Conservation (phyloP, 768 basidiomycete genomes). For the Tulasnella sp. region DNA sequence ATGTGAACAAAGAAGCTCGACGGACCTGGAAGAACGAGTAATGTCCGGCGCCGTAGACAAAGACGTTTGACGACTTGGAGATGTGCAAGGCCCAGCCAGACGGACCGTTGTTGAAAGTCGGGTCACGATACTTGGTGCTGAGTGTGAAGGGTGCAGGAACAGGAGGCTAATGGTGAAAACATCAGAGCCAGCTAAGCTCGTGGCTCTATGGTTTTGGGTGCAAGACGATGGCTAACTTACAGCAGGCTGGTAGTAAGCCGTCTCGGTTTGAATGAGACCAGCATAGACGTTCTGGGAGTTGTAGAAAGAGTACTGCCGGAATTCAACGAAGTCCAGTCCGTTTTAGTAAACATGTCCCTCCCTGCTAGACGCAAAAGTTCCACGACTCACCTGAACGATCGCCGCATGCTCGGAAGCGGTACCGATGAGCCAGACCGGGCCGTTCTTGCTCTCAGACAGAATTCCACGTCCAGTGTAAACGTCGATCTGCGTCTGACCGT, state of each 20-base stretch:
- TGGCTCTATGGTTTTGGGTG: too few relatives aligned
- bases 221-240: too few relatives aligned
- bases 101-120: constrained; percentile 1
- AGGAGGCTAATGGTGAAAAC: background rate
- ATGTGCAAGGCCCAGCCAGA: constrained; percentile 13
- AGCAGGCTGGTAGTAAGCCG: constrained; percentile 40
- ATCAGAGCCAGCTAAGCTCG: too few relatives aligned
- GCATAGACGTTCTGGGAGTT: constrained; percentile 64
- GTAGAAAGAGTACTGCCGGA: constrained; percentile 67
- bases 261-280: constrained; percentile 71
- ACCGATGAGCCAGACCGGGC: constrained; percentile 80
- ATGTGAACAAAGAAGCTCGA: background rate
- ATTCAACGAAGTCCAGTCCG: constrained; percentile 29
- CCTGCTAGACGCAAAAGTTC: too few relatives aligned
- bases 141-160: constrained; percentile 13
- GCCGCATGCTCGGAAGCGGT: constrained; percentile 45
- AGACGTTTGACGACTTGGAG: background rate
- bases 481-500: constrained; percentile 47
- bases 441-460: constrained; percentile 59
- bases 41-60: constrained; percentile 22
- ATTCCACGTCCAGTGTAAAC: constrained; percentile 70
- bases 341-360: too few relatives aligned
- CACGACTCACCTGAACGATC: background rate
- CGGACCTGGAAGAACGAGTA: constrained; percentile 25
- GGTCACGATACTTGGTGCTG: background rate